These are phyloP conservation scores for Intubia oerlemansii DNA, from an alignment of 2,329 filamentous ascomycete genomes.

Conservation along the genomic window DNA sequence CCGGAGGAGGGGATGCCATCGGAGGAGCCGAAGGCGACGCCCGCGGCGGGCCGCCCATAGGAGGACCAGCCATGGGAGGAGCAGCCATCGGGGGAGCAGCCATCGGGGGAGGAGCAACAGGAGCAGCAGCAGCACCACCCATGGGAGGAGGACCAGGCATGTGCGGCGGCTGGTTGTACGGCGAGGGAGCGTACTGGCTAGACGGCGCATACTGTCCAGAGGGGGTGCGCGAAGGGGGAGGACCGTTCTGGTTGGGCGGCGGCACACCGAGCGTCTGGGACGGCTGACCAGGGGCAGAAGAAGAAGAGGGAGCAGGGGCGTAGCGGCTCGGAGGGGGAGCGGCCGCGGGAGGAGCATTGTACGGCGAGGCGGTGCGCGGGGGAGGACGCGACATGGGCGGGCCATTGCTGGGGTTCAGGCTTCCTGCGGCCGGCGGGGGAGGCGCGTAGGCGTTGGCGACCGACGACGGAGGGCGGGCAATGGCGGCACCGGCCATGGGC, in stretches of 20 bases:
- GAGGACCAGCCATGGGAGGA: slow-evolving; percentile 9
- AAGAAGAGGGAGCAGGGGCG: slow-evolving; percentile 41
- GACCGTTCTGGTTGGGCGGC: no score
- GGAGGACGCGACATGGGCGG: slow-evolving; percentile 28
- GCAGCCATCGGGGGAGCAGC: slow-evolving; percentile 19
- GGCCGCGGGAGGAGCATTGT: slow-evolving; percentile 55
- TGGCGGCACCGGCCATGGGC: slow-evolving; percentile 23
- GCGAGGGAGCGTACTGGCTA: no score
- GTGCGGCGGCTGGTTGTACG: no score
- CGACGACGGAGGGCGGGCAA: slow-evolving; percentile 29
- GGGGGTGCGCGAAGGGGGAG: slow-evolving; percentile 26
- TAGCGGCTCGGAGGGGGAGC: slow-evolving; percentile 57
- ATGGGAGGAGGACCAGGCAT: no score
- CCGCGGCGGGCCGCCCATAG: slow-evolving; percentile 16
- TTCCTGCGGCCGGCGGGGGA: slow-evolving; percentile 22
- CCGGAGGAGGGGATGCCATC: no score
- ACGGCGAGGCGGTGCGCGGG: slow-evolving; percentile 62
- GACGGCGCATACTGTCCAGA: slow-evolving; percentile 39
- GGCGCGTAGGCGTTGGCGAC: slow-evolving; percentile 45
- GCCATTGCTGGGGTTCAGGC: slow-evolving; percentile 8
- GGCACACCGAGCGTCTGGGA: no score
- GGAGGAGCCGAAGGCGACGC: no score
- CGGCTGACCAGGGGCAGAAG: no score
- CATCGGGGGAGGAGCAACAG: slow-evolving; percentile 14
- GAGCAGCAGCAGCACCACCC: slow-evolving; percentile 15